Evolutionary conservation across 805 yeast genomes (phyloP).

Genomic region (Yamadazyma insecticola): DNA sequence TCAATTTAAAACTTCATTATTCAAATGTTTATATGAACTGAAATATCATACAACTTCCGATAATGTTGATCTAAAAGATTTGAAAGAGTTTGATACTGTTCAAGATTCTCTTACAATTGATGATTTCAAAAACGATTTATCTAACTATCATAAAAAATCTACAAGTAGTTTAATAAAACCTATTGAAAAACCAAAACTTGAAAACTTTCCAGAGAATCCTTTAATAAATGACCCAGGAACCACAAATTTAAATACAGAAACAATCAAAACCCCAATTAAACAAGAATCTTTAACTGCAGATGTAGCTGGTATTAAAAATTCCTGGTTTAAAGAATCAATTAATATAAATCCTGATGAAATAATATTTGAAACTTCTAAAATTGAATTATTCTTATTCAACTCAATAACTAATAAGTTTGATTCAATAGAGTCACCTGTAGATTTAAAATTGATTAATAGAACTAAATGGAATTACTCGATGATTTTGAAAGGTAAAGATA

Average conservation of each 20-base stretch:
- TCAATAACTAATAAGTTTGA: neutral
- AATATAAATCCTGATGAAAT: too few relatives aligned
- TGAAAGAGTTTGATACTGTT: constrained; percentile 54
- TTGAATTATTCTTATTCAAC: constrained; percentile 3
- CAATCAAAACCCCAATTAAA: too few relatives aligned
- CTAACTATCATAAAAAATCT: too few relatives aligned
- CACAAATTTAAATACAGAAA: too few relatives aligned
- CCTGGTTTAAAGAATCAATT: too few relatives aligned
- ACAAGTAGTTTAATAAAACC: too few relatives aligned
- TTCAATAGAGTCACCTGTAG: neutral
- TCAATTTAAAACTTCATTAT: constrained; percentile 55
- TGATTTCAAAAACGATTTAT: constrained; percentile 15
- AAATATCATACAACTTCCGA: constrained; percentile 33
- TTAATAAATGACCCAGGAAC: too few relatives aligned
- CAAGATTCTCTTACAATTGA: constrained; percentile 19
- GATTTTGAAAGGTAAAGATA: constrained; percentile 26
- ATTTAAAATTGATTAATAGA: constrained; percentile 33
- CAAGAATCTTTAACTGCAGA: too few relatives aligned
- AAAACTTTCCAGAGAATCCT: too few relatives aligned
- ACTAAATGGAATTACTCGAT: constrained; percentile 53
- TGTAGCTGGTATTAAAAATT: too few relatives aligned
- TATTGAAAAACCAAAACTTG: too few relatives aligned
- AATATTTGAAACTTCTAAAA: too few relatives aligned
- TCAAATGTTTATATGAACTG: constrained; percentile 71
- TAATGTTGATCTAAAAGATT: constrained; percentile 18